Percentiles rank a stretch among this genome's conserved stretches.
These are phyloP conservation scores for Neonothopanus nambi DNA, from an alignment of 1,284 basidiomycete genomes.

Conservation along the genomic window DNA sequence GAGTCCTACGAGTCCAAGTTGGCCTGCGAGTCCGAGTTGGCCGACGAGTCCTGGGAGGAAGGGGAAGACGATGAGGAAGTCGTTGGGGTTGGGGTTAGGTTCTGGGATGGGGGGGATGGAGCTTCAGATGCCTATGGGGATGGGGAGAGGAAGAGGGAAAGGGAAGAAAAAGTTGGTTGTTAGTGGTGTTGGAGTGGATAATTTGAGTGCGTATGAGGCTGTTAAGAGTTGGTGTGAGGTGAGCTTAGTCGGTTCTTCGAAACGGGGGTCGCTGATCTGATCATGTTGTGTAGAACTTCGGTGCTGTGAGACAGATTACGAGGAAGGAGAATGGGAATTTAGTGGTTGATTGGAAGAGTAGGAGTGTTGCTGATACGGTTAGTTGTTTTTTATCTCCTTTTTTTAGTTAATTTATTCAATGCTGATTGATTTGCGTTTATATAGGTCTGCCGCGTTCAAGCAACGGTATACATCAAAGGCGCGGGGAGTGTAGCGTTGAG, in stretches of 20 bases:
- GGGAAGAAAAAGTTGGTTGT: constrained; percentile 32
- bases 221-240: constrained; percentile 36
- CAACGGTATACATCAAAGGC: constrained; percentile 35
- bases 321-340: constrained; percentile 27
- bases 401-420: background rate
- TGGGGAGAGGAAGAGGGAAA: background rate
- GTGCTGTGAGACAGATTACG: constrained; percentile 21
- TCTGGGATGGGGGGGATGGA: too few species aligned
- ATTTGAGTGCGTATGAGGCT: constrained; percentile 28
- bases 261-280: background rate
- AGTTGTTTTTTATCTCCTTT: constrained; percentile 15
- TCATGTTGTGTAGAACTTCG: constrained; percentile 13
- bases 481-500: constrained; percentile 35
- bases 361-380: constrained; percentile 34
- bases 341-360: constrained; percentile 34
- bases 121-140: too few species aligned
- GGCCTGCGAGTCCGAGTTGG: too few species aligned
- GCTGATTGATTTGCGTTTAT: background rate
- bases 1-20: too few species aligned
- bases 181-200: constrained; percentile 30
- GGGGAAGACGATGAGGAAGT: too few species aligned
- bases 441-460: constrained; percentile 35
- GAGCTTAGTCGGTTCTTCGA: constrained; percentile 20
- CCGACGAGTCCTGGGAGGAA: too few species aligned
- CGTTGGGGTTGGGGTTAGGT: too few species aligned